Conservation (phyloP, 169 alveolate genomes). For the Theileria orientalis region DNA sequence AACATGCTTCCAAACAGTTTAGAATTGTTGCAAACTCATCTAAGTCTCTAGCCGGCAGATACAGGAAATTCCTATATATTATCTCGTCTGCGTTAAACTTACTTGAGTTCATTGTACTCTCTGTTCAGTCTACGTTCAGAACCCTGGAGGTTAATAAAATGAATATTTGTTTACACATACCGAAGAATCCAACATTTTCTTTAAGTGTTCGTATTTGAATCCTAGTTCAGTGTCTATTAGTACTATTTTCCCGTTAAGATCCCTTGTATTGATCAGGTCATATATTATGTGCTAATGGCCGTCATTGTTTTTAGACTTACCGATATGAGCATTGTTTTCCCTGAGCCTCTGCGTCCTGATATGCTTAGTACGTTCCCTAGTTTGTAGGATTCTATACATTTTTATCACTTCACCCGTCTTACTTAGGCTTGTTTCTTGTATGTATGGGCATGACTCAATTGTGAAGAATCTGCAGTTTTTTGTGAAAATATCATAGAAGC, state of each 20-base stretch:
- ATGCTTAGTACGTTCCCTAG: background rate
- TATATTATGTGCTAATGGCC: conserved; percentile 4
- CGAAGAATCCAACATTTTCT: background rate
- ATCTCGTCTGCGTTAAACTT: too few species aligned
- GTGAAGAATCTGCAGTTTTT: too few species aligned
- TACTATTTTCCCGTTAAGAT: background rate
- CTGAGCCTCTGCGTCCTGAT: conserved; percentile 1
- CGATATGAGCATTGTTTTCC: conserved; percentile 16
- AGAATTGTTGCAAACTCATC: conserved; percentile 1
- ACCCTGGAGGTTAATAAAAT: background rate
- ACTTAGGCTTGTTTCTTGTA: background rate
- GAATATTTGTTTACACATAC: background rate
- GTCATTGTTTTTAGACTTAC: background rate
- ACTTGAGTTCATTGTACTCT: background rate
- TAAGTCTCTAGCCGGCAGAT: background rate
- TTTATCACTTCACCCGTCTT: background rate
- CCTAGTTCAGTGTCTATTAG: conserved; percentile 4
- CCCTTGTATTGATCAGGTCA: conserved; percentile 4
- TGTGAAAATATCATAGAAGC: too few species aligned
- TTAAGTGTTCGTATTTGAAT: background rate
- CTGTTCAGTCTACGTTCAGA: background rate
- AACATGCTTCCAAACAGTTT: background rate
- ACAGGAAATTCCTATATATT: background rate
- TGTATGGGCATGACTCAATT: conserved; percentile 16
- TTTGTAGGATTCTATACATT: background rate